Conservation (phyloP, 192 early-diverging fungal species). For the Phlyctochytrium bullatum region DNA sequence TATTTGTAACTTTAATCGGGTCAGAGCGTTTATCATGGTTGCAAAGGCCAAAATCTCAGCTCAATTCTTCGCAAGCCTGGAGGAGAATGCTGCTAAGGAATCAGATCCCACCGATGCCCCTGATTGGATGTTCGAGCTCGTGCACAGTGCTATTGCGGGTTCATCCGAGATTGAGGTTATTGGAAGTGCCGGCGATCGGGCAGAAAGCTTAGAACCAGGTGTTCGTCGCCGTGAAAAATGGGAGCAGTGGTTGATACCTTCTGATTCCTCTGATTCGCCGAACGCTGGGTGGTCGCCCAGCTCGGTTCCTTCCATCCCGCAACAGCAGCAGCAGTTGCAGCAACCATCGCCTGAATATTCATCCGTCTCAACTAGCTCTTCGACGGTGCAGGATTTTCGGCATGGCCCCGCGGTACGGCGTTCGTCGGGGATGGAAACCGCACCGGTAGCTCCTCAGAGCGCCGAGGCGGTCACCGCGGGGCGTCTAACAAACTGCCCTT, state of each 20-base stretch:
- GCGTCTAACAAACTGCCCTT: slow-evolving; percentile 10
- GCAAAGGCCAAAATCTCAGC: slow-evolving; percentile 26
- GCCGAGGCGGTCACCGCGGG: slow-evolving; percentile 21
- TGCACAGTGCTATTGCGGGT: slow-evolving; percentile 25
- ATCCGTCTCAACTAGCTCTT: not conserved
- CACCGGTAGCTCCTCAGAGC: not conserved
- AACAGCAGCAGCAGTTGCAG: slow-evolving; percentile 5
- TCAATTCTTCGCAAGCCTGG: not conserved
- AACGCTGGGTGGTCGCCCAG: not conserved
- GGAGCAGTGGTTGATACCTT: slow-evolving; percentile 75
- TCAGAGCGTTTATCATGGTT: slow-evolving; percentile 38
- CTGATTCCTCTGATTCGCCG: not conserved
- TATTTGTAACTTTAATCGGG: slow-evolving; percentile 86
- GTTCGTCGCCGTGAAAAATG: slow-evolving; percentile 65
- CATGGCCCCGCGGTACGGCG: slow-evolving; percentile 21
- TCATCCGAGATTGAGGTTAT: slow-evolving; percentile 60
- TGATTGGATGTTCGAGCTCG: slow-evolving; percentile 26
- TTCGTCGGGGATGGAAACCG: slow-evolving; percentile 1
- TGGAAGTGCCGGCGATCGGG: slow-evolving; percentile 18
- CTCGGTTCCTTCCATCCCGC: not conserved
- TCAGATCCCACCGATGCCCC: slow-evolving; percentile 21
- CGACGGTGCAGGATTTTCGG: slow-evolving; percentile 27
- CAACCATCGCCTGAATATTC: not conserved
- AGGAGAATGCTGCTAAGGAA: not conserved
- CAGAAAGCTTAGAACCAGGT: slow-evolving; percentile 8